Conservation (phyloP, 2,329 filamentous ascomycete genomes). For the Colletotrichum sidae region DNA sequence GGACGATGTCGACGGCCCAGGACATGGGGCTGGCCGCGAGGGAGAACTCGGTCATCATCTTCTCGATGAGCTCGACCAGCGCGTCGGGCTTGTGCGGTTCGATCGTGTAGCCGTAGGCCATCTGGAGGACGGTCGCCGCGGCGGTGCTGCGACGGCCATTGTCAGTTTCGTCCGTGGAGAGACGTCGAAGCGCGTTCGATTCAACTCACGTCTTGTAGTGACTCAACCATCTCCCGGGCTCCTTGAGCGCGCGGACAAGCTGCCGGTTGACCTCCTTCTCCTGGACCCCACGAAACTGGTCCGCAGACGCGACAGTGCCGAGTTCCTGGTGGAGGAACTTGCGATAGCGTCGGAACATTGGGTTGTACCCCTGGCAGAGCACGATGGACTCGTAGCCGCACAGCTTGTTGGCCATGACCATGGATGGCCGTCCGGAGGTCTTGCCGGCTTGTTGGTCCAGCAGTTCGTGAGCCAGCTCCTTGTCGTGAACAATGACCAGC, state of each 20-base stretch:
- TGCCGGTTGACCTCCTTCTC: constrained; percentile 27
- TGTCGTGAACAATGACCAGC: constrained; percentile 54
- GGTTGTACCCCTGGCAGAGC: constrained; percentile 40
- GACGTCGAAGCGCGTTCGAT: background rate
- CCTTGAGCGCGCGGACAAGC: constrained; percentile 25
- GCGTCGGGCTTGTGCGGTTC: constrained; percentile 45
- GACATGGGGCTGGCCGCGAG: constrained; percentile 43
- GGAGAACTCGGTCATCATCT: constrained; percentile 45
- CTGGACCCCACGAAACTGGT: constrained; percentile 36
- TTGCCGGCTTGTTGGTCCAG: constrained; percentile 49
- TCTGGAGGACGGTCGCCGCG: constrained; percentile 23
- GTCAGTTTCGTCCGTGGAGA: background rate
- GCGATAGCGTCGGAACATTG: constrained; percentile 41
- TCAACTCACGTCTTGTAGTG: constrained; percentile 37
- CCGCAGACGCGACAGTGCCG: constrained; percentile 42
- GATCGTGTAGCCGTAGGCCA: constrained; percentile 41
- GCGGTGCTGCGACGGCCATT: background rate
- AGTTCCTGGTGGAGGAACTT: constrained; percentile 44
- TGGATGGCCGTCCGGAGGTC: constrained; percentile 46
- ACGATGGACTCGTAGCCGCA: constrained; percentile 43
- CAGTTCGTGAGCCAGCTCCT: constrained; percentile 49
- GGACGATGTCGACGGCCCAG: constrained; percentile 49
- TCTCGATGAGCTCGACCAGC: constrained; percentile 45
- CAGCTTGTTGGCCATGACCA: constrained; percentile 43
- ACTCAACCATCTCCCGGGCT: constrained; percentile 27